Percentiles rank a stretch among this genome's conserved stretches.
Conservation (phyloP, 805 yeast species). For the Candida qinlingensis region DNA sequence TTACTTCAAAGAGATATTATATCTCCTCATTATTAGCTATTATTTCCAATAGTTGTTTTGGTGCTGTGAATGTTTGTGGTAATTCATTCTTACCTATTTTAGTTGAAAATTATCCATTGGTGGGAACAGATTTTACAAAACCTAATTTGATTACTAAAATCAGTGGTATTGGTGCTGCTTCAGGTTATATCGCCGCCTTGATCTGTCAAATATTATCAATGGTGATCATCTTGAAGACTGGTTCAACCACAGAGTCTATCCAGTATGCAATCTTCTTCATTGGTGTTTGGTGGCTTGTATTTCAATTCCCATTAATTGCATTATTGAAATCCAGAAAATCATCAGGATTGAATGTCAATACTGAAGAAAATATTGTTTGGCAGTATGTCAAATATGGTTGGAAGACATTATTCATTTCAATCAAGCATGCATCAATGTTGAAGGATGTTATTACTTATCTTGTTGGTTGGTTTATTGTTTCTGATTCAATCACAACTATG, state of each 20-base stretch:
- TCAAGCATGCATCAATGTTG: conserved; percentile 54
- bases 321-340: conserved; percentile 43
- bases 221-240: conserved; percentile 37
- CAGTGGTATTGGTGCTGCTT: conserved; percentile 66
- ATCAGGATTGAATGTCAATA: conserved; percentile 26
- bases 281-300: conserved; percentile 74
- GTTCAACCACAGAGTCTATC: conserved; percentile 37
- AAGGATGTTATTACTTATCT: conserved; percentile 63
- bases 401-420: conserved; percentile 48
- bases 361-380: conserved; percentile 9
- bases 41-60: conserved; percentile 63
- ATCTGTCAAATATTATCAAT: conserved; percentile 60
- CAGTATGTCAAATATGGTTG: conserved; percentile 55
- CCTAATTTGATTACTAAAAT: conserved; percentile 44
- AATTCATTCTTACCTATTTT: conserved; percentile 66
- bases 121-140: conserved; percentile 3
- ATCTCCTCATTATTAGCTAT: conserved; percentile 53
- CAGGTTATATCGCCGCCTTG: conserved; percentile 66
- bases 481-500: conserved; percentile 73
- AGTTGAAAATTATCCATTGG: conserved; percentile 35
- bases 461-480: conserved; percentile 69
- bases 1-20: conserved; percentile 39
- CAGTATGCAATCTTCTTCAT: conserved; percentile 57
- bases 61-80: conserved; percentile 76
- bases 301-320: conserved; percentile 56